These are phyloP conservation scores for Bocquillonia castaneifolia DNA, from an alignment of 441 rosid genomes.

Conservation along the genomic window DNA sequence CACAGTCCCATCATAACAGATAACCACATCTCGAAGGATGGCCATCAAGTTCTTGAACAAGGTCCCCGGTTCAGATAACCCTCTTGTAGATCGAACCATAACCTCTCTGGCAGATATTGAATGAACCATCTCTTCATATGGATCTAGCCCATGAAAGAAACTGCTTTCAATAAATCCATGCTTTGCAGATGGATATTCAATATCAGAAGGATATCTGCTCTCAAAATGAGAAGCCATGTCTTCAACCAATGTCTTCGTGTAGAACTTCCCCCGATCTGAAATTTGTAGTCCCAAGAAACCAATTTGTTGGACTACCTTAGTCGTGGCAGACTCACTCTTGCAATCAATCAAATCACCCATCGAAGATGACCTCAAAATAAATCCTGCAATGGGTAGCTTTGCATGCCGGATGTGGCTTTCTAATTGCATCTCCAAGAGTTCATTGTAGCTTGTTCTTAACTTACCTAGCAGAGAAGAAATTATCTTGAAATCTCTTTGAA, in stretches of 20 bases:
- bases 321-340: conserved; percentile 66
- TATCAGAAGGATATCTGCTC: conserved; percentile 48
- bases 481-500: conserved; percentile 31
- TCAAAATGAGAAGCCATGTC: conserved; percentile 64
- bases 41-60: conserved; percentile 96
- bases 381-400: conserved; percentile 48
- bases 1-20: conserved; percentile 89
- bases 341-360: conserved; percentile 67
- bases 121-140: conserved; percentile 87
- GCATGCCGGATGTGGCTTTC: conserved; percentile 55
- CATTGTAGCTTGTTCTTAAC: conserved; percentile 55
- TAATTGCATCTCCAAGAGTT: conserved; percentile 60
- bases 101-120: conserved; percentile 77
- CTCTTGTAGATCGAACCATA: conserved; percentile 85
- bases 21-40: conserved; percentile 81
- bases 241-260: conserved; percentile 69
- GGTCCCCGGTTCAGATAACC: conserved; percentile 93
- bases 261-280: conserved; percentile 71
- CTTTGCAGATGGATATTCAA: conserved; percentile 59
- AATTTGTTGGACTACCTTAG: conserved; percentile 66
- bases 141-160: conserved; percentile 83
- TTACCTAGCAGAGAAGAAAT: conserved; percentile 50
- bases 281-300: conserved; percentile 79
- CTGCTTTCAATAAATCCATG: conserved; percentile 69
- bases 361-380: conserved; percentile 54